Evolutionary conservation across 306 rosid species (phyloP), one percentile per base, ranked within the genome.

Genomic region (Castanea mollissima): DNA sequence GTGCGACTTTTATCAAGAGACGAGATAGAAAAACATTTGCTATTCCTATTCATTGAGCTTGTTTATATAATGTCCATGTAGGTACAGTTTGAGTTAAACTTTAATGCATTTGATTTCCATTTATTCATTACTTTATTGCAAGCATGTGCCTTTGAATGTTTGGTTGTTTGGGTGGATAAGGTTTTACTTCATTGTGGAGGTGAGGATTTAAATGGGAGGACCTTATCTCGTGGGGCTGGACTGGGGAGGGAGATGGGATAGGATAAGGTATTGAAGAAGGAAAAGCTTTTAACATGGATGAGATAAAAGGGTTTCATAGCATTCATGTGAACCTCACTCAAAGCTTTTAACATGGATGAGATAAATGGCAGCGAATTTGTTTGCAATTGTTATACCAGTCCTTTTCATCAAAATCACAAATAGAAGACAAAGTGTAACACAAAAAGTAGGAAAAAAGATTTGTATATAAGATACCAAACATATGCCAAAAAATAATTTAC

Each of bases 221-320:
- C 46, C 46, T 41, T 41, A 41, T 41, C 46, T 41, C 46, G 46
- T 41, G 46, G 46, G 46, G 46, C 12, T 41, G 2, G 46, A 41
- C 12, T 12, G 5, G 54, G 54, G 54, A 49, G 54, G 2, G 46
- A 41, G 54, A 49, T 58, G 76, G 74, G 63, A 29, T 21, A 46
- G 76, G 77, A 69, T 29, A 75, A 69, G 79, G 67, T 77, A 82
- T 82, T 79, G 84, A 82, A 70, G 83, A 82, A 71, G 65, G 65
- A 59, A 59, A 59, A 4, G 3, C 5, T 20, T 9, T 59, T 23
- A 14, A 11, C 65, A 23, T 59, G 65, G 27, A 20, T 23, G 32
- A 59, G 34, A 59, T 11, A 21, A 23, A 59, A 20, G 31, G 25
- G 18, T 49, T 49, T 49, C 54, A 49, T 49, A 13, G 4, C 54